Percentiles rank a stretch among this genome's conserved stretches.
These are phyloP conservation scores for Arabidopsis thaliana DNA, from an alignment of 345 rosid genomes.

Conservation along the genomic window DNA sequence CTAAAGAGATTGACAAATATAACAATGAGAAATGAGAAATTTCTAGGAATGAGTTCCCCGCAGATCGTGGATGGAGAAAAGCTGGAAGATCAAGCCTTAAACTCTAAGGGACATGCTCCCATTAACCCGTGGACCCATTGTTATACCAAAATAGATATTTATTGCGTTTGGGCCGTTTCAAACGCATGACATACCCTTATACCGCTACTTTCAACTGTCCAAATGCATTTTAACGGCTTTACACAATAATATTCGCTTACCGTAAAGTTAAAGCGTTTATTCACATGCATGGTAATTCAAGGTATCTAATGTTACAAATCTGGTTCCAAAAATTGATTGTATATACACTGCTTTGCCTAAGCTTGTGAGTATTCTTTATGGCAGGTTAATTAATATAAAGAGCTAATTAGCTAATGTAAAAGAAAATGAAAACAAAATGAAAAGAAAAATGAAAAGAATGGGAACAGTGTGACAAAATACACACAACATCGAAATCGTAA, in stretches of 20 bases:
- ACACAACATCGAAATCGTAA: conserved; percentile 32
- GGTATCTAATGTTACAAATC: not conserved
- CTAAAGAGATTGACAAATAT: not conserved
- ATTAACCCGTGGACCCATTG: conserved; percentile 28
- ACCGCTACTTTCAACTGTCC: not conserved
- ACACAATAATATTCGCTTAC: not conserved
- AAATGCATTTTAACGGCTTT: not conserved
- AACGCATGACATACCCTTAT: not conserved
- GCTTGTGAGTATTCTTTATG: not conserved
- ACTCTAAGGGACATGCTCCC: conserved; percentile 27
- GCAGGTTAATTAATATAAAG: no score
- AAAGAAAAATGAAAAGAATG: not conserved
- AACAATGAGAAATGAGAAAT: conserved; percentile 14
- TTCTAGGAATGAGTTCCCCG: conserved; percentile 17
- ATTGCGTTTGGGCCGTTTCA: conserved; percentile 6
- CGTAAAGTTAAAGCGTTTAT: not conserved
- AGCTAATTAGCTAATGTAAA: not conserved
- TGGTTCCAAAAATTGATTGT: not conserved
- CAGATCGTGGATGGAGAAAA: conserved; percentile 28
- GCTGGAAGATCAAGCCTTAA: conserved; percentile 29
- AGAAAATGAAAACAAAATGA: not conserved
- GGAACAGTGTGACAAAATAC: not conserved
- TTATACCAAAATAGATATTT: conserved; percentile 6
- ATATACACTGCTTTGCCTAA: conserved; percentile 3
- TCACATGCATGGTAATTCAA: not conserved